Evolutionary conservation across 2,329 filamentous ascomycete species (phyloP).

Genomic region (Phialophora tarda): DNA sequence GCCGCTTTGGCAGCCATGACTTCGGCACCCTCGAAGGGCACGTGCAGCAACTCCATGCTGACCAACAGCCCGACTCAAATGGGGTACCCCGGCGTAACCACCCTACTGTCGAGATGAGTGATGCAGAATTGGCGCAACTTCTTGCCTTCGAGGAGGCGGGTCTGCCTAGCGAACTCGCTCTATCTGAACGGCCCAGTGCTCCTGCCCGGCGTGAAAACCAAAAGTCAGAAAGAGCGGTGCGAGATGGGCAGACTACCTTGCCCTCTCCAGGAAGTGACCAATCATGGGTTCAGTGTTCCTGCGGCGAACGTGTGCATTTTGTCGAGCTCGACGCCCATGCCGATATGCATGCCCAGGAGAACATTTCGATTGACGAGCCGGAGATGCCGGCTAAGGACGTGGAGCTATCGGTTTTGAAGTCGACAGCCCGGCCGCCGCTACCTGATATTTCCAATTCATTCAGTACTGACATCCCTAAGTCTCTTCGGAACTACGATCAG

Average conservation of each 20-base stretch:
- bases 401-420: slow-evolving; percentile 12
- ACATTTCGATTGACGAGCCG: slow-evolving; percentile 51
- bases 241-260: not conserved
- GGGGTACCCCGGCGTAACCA: slow-evolving; percentile 3
- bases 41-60: slow-evolving; percentile 25
- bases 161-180: slow-evolving; percentile 34
- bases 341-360: slow-evolving; percentile 63
- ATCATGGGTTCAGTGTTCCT: slow-evolving; percentile 44
- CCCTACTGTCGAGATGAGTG: slow-evolving; percentile 14
- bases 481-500: slow-evolving; percentile 41
- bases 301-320: slow-evolving; percentile 62
- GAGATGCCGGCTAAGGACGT: slow-evolving; percentile 43
- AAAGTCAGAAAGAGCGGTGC: slow-evolving; percentile 21
- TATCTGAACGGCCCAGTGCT: slow-evolving; percentile 27
- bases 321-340: slow-evolving; percentile 64
- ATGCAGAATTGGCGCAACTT: slow-evolving; percentile 35
- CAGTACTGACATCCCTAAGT: slow-evolving; percentile 35
- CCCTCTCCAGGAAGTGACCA: slow-evolving; percentile 10
- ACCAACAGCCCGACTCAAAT: slow-evolving; percentile 9
- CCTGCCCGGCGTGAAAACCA: slow-evolving; percentile 21
- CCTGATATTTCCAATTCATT: slow-evolving; percentile 35
- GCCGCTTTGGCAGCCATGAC: slow-evolving; percentile 25
- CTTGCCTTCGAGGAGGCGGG: slow-evolving; percentile 38
- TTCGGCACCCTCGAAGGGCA: slow-evolving; percentile 30
- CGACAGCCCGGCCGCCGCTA: slow-evolving; percentile 20